These are phyloP conservation scores for Ogataea siamensis DNA, from an alignment of 805 yeast species.

Conservation along the genomic window DNA sequence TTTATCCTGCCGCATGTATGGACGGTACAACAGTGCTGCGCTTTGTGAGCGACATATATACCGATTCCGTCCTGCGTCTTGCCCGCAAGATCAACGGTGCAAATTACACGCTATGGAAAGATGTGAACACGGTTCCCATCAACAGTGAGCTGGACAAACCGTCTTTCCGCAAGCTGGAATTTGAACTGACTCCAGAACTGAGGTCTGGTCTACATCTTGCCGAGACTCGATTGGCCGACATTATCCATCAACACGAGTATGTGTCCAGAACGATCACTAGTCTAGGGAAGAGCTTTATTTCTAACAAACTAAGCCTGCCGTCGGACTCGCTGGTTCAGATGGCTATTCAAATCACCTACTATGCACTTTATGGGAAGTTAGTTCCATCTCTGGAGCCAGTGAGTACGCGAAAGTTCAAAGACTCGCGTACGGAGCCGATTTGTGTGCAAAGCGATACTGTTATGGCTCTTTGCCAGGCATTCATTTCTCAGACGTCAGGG, in stretches of 20 bases:
- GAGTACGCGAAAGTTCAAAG: conserved; percentile 65
- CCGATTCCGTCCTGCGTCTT: conserved; percentile 54
- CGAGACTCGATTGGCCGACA: conserved; percentile 57
- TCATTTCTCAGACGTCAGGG: conserved; percentile 53
- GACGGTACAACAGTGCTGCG: conserved; percentile 58
- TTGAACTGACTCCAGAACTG: conserved; percentile 46
- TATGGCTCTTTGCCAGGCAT: conserved; percentile 55
- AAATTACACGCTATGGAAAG: conserved; percentile 53
- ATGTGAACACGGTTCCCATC: conserved; percentile 37
- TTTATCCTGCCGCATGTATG: conserved; percentile 58
- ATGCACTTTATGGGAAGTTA: conserved; percentile 52
- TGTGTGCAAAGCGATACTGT: conserved; percentile 59
- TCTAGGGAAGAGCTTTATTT: conserved; percentile 36
- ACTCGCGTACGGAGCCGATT: conserved; percentile 68
- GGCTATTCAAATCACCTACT: conserved; percentile 51
- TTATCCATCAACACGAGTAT: conserved; percentile 57
- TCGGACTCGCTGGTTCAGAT: conserved; percentile 53
- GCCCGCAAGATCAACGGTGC: conserved; percentile 58
- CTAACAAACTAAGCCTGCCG: conserved; percentile 41
- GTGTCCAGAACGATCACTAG: conserved; percentile 34
- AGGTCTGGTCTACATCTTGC: conserved; percentile 49
- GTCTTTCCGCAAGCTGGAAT: conserved; percentile 28
- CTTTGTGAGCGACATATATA: conserved; percentile 55
- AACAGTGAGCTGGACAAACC: conserved; percentile 38
- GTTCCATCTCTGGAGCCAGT: conserved; percentile 44